Evolutionary conservation across 2,329 filamentous ascomycete species (phyloP).

Genomic region (Aureobasidium sp.): DNA sequence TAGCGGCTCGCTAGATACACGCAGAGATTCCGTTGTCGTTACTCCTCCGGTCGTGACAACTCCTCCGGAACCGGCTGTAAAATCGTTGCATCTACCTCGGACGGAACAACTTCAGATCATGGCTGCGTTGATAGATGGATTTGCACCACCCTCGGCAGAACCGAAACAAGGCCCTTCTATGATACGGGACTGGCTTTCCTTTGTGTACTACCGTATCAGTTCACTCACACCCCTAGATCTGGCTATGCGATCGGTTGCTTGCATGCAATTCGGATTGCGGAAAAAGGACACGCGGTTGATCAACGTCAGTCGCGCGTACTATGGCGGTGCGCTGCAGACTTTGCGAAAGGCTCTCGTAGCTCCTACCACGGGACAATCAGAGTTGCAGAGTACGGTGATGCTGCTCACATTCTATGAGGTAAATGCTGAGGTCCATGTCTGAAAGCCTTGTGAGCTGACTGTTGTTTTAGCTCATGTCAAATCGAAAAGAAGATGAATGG

Average conservation of each 20-base stretch:
- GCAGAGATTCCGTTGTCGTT: neutral
- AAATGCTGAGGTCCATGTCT: neutral
- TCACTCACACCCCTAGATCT: neutral
- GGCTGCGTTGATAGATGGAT: conserved; percentile 5
- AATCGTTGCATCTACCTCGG: neutral
- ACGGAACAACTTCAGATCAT: conserved; percentile 2
- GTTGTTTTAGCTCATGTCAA: neutral
- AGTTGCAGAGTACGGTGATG: conserved; percentile 9
- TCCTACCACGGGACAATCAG: neutral
- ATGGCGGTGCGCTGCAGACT: neutral
- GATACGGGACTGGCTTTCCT: conserved; percentile 4
- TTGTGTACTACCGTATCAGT: neutral
- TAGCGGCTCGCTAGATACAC: neutral
- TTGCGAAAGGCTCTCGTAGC: conserved; percentile 3
- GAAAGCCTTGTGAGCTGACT: neutral
- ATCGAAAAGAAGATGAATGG: conserved; percentile 8
- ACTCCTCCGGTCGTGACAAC: neutral
- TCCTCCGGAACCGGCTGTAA: neutral
- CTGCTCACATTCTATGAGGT: conserved; percentile 10
- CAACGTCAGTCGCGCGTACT: neutral
- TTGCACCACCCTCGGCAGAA: neutral
- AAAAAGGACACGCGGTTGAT: neutral
- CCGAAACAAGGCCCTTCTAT: neutral
- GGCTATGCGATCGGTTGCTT: conserved; percentile 9
- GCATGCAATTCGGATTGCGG: neutral